These are phyloP conservation scores for Penicillium lividum DNA, from an alignment of 495 filamentous ascomycete species.

Conservation along the genomic window DNA sequence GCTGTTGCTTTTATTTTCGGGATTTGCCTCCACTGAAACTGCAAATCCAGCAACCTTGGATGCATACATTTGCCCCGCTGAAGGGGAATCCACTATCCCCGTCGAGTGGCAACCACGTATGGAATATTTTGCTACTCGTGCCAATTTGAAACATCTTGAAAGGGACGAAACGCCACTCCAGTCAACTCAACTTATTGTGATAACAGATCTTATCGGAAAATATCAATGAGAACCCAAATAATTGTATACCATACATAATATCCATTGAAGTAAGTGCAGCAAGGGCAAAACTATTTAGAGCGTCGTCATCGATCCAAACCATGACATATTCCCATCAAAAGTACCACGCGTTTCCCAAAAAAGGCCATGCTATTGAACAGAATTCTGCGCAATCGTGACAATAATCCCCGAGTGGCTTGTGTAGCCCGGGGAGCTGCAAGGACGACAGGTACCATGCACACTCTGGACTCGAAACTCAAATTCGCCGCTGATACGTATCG, in stretches of 20 bases:
- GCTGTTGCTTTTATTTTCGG: neutral
- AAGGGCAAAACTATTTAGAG: conserved; percentile 18
- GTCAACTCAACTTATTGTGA: neutral
- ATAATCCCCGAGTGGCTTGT: conserved; percentile 24
- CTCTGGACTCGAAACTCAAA: conserved; percentile 27
- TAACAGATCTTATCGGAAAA: neutral
- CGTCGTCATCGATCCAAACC: conserved; percentile 5
- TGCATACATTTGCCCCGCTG: conserved; percentile 16
- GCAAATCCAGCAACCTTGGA: conserved; percentile 1
- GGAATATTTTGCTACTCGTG: conserved; percentile 11
- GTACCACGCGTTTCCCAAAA: neutral
- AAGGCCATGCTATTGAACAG: neutral
- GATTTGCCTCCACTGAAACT: neutral
- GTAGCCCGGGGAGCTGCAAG: conserved; percentile 25
- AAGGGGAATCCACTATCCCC: neutral
- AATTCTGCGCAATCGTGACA: neutral
- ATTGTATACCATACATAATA: conserved; percentile 19
- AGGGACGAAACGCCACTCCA: neutral
- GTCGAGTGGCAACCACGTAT: conserved; percentile 10
- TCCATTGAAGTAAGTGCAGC: conserved; percentile 15
- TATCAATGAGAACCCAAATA: conserved; percentile 14
- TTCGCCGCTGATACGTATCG: conserved; percentile 31
- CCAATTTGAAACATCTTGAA: conserved; percentile 4
- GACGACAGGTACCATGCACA: conserved; percentile 26
- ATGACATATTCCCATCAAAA: conserved; percentile 8